These are phyloP conservation scores for Hibiscus syriacus DNA, from an alignment of 345 rosid species.

Conservation along the genomic window DNA sequence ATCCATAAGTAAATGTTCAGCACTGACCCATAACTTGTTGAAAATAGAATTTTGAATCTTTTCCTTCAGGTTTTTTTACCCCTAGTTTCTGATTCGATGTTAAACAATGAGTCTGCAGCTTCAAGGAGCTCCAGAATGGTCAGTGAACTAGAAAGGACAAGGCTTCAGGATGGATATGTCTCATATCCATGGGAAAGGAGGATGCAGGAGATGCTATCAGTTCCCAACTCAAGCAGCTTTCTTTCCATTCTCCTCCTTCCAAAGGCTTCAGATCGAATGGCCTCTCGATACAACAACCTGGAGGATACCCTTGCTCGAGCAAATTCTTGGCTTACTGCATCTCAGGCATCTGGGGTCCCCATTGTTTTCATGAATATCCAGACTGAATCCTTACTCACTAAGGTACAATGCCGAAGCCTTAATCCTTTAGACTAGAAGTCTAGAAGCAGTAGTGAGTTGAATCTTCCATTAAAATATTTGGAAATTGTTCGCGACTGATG, in stretches of 20 bases:
- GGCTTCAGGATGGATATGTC: constrained; percentile 91
- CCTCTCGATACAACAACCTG: constrained; percentile 81
- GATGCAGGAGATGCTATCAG: constrained; percentile 56
- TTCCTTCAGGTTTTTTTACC: background rate
- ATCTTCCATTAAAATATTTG: background rate
- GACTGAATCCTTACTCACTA: constrained; percentile 88
- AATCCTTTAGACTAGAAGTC: background rate
- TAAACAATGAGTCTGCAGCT: constrained; percentile 34
- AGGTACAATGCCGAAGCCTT: constrained; percentile 35
- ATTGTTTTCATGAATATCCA: constrained; percentile 84
- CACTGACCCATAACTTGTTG: too few species aligned
- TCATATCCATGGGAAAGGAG: constrained; percentile 73
- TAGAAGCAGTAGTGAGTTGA: background rate
- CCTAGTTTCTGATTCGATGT: background rate
- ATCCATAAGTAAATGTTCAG: too few species aligned
- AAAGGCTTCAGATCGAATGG: constrained; percentile 62
- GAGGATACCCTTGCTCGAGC: constrained; percentile 97
- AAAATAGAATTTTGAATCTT: background rate
- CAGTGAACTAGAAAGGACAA: constrained; percentile 53
- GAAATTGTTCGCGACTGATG: background rate
- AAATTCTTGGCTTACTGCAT: constrained; percentile 74
- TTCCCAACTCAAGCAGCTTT: constrained; percentile 81
- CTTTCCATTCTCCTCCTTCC: constrained; percentile 89
- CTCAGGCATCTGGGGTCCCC: constrained; percentile 81
- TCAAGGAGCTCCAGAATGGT: constrained; percentile 75